Evolutionary conservation across 2,329 filamentous ascomycete species (phyloP), one percentile per base, ranked within the genome.

Genomic region (Tolypocladium ovalisporum): DNA sequence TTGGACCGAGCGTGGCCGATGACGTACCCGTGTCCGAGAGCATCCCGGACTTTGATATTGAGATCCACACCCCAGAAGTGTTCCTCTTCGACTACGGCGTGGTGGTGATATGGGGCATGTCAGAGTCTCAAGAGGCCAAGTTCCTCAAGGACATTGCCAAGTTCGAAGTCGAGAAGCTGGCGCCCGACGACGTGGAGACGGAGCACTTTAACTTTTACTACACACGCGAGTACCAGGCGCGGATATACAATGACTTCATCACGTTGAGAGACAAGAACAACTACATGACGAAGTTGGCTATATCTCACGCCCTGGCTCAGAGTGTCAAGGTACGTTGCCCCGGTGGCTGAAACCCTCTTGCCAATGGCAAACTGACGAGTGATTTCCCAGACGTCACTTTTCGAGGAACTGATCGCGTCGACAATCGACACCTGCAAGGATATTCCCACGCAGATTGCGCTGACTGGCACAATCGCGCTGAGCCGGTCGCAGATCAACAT

Each of bases 191-290:
- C 64, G 86, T 96, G 35, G 93, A 99, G 75, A 90, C 91, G 52
- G 94, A 99, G 72, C 90, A 93, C 67, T 99, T 99, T 80, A 99
- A 99, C 71, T 99, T 97, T 72, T 99, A 99, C 77, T 97, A 99
- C 76, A 97, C 94, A 3, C 84, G 89, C 66, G 93, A 97, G 70
- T 99, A 99, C 71, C 95, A 99, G 74, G 90, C 94, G 27, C 87
- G 94, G 55, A 99, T 99, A 71, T 99, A 99, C 81, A 99, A 99
- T 73, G 94, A 99, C 73, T 99, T 99, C 67, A 99, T 99, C 72
- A 94, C 90, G 2, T 75, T 99, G 60, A 82, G 92, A 54, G 93
- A 97, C 66, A 96, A 96, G 74, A 86, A 86, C 67, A 96, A 96
- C 72, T 96, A 97, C 76, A 97, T 97, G 94, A 95, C 88, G 64